phyloP scores from a whole-genome alignment of 2,329 filamentous ascomycete genomes.

The Hypoxylon sp. region DNA sequence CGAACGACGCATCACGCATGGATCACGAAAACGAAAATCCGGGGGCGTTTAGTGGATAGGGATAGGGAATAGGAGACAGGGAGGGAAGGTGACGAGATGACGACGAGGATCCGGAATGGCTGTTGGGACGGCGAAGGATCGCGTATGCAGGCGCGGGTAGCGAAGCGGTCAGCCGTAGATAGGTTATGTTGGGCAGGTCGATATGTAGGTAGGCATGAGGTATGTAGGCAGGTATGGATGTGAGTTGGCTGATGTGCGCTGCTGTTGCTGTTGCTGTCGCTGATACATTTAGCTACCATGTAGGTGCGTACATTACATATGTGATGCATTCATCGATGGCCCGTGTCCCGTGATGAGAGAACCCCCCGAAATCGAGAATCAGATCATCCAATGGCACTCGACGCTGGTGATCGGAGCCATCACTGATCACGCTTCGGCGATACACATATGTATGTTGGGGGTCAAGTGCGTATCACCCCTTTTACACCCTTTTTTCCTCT shows the following conservation, averaged over 20 bases:
- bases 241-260: constrained; percentile 9
- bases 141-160: constrained; percentile 25
- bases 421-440: constrained; percentile 8
- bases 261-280: not conserved
- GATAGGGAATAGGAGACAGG: not conserved
- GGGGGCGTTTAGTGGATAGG: not conserved
- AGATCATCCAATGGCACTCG: constrained; percentile 16
- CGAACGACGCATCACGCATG: not conserved
- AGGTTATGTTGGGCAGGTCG: constrained; percentile 1
- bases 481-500: not conserved
- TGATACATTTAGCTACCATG: constrained; percentile 1
- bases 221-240: not conserved
- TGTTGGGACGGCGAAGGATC: constrained; percentile 16
- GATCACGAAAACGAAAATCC: not conserved
- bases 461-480: constrained; percentile 16
- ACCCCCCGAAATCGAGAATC: constrained; percentile 9
- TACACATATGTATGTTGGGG: constrained; percentile 29
- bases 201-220: constrained; percentile 8
- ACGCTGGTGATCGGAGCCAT: constrained; percentile 11
- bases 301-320: constrained; percentile 11
- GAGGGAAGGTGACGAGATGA: not conserved
- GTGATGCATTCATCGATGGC: constrained; percentile 7
- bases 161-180: constrained; percentile 27
- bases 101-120: not conserved
- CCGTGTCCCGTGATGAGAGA: constrained; percentile 12